Evolutionary conservation across 176 grass and related monocot genomes (phyloP).

Genomic region (Carex pumila): DNA sequence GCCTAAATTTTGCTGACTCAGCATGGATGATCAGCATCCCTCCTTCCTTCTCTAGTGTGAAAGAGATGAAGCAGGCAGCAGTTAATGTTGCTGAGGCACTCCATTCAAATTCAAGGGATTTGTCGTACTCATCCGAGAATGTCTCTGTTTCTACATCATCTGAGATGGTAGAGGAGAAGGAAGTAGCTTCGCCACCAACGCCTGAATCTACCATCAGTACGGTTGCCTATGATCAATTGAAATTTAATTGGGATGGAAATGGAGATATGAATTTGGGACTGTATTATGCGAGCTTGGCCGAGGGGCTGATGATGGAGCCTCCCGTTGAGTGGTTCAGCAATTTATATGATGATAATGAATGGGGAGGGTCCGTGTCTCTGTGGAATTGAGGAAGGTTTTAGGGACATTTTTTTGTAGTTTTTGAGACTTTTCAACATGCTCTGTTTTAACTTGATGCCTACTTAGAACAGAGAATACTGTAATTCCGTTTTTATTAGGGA

Average conservation of each 20-base stretch:
- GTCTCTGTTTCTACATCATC: neutral
- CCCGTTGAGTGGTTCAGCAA: neutral
- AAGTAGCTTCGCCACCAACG: neutral
- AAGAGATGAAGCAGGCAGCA: conserved; percentile 28
- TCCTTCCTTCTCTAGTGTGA: conserved; percentile 10
- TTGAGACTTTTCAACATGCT: neutral
- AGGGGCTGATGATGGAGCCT: conserved; percentile 49
- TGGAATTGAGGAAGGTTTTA: neutral
- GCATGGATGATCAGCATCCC: conserved; percentile 38
- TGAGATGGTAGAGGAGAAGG: neutral
- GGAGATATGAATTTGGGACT: conserved; percentile 16
- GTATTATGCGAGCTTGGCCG: conserved; percentile 42
- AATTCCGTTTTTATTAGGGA: neutral
- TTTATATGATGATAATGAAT: neutral
- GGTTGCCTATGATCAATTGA: neutral
- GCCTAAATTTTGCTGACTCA: conserved; percentile 64
- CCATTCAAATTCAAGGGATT: conserved; percentile 12
- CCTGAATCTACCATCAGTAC: neutral
- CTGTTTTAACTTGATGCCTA: neutral
- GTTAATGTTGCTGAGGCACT: conserved; percentile 33
- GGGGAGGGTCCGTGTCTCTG: neutral
- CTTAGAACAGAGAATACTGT: neutral
- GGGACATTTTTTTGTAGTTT: neutral
- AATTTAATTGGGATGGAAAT: conserved; percentile 17
- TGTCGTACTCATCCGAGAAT: neutral